phyloP scores from a whole-genome alignment of 768 basidiomycete species.

The Mycena albidolilacea region DNA sequence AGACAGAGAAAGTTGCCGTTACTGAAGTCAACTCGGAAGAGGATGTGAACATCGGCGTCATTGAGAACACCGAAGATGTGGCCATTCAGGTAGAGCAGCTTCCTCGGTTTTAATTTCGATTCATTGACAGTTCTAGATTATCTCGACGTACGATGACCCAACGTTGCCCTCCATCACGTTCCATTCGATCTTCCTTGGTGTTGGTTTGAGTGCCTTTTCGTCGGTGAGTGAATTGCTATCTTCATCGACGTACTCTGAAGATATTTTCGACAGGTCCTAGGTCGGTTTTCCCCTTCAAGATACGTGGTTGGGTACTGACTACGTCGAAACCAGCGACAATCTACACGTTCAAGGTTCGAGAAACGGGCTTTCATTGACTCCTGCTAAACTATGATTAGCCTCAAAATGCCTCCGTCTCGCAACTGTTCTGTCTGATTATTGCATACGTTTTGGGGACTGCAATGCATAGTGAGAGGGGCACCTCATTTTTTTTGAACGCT shows the following conservation, averaged over 20 bases:
- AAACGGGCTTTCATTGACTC: not conserved
- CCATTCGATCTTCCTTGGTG: slow-evolving; percentile 62
- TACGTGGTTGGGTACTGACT: not conserved
- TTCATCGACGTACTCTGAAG: not conserved
- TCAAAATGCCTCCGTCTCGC: slow-evolving; percentile 67
- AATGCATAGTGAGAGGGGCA: slow-evolving; percentile 55
- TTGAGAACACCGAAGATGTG: slow-evolving; percentile 61
- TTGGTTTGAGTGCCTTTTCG: slow-evolving; percentile 65
- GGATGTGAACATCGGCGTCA: slow-evolving; percentile 40
- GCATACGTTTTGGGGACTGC: slow-evolving; percentile 67
- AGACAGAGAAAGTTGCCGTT: slow-evolving; percentile 26
- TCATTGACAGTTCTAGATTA: slow-evolving; percentile 49
- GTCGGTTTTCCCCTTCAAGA: slow-evolving; percentile 13
- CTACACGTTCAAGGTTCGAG: slow-evolving; percentile 51
- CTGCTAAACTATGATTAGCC: slow-evolving; percentile 35
- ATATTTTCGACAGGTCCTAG: slow-evolving; percentile 46
- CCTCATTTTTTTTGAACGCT: not conserved
- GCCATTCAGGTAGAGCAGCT: slow-evolving; percentile 52
- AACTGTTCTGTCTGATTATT: slow-evolving; percentile 70
- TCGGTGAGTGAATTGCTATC: slow-evolving; percentile 46
- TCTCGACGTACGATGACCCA: slow-evolving; percentile 65
- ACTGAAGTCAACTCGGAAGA: slow-evolving; percentile 25
- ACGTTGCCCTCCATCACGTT: slow-evolving; percentile 63
- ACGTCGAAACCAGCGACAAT: slow-evolving; percentile 43
- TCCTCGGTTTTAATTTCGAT: not conserved